Conservation (phyloP, 768 basidiomycete genomes). For the Suillus subaureus region DNA sequence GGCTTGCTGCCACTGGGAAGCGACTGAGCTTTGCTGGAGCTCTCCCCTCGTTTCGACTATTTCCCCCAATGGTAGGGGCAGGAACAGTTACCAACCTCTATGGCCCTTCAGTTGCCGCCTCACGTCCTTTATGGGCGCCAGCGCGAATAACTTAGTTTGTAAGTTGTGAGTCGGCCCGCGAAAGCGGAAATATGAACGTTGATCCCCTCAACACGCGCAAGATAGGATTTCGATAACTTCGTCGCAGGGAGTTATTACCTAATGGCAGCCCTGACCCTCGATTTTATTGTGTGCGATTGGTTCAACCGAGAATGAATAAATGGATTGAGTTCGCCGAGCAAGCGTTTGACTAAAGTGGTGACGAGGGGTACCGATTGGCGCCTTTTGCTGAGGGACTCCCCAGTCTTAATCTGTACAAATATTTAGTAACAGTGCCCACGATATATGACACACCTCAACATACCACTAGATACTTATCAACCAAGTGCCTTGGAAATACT, state of each 20-base stretch:
- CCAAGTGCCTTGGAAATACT: neutral
- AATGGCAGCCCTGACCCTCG: neutral
- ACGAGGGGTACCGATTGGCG: neutral
- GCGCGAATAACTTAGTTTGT: neutral
- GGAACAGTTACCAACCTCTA: neutral
- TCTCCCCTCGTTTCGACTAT: neutral
- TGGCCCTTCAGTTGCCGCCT: slow-evolving; percentile 10
- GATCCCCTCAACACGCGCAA: slow-evolving; percentile 20
- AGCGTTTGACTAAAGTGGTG: neutral
- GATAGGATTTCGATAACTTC: slow-evolving; percentile 28
- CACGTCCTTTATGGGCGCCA: slow-evolving; percentile 25
- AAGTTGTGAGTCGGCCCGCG: neutral
- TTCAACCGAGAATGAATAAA: neutral
- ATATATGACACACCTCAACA: neutral
- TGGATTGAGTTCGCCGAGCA: neutral
- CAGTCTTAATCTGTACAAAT: neutral
- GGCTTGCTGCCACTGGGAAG: neutral
- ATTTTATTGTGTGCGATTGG: neutral
- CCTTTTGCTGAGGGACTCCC: neutral
- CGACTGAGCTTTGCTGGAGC: neutral
- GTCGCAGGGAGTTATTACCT: slow-evolving; percentile 1
- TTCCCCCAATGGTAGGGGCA: neutral
- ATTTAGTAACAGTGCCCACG: neutral
- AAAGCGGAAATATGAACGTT: slow-evolving; percentile 24
- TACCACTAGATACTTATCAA: neutral